A percentile compares a stretch with the other conserved stretches of the same genome.
phyloP scores from a whole-genome alignment of 1,284 basidiomycete genomes.

The Boletus semigastroideus region DNA sequence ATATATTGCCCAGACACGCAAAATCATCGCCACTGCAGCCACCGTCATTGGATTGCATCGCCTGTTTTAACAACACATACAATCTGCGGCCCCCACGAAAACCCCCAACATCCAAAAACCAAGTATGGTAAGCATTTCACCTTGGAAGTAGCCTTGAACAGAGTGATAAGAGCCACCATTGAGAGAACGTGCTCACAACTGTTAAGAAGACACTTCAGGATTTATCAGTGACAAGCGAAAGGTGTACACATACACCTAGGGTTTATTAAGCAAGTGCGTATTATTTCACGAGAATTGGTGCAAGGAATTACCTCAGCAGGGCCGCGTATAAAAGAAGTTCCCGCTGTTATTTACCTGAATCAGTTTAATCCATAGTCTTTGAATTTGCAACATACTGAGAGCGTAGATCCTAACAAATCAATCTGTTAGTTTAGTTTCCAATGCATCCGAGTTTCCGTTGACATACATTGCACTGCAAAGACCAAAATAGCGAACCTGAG shows the following conservation, averaged over 20 bases:
- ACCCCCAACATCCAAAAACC: not conserved
- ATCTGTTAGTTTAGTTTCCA: not conserved
- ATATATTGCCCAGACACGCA: too few species aligned
- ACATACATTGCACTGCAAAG: conserved; percentile 1
- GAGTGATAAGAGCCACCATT: not conserved
- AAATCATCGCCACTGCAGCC: too few species aligned
- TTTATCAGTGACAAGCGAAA: not conserved
- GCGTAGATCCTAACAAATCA: not conserved
- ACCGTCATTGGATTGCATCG: too few species aligned
- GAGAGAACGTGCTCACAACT: conserved; percentile 6
- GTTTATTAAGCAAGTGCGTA: not conserved
- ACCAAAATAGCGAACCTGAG: conserved; percentile 8
- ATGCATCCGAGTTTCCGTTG: not conserved
- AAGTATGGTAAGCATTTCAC: not conserved
- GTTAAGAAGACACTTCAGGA: not conserved
- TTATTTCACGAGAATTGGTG: not conserved
- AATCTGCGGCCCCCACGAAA: conserved; percentile 5
- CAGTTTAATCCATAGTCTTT: not conserved
- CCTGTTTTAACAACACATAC: conserved; percentile 1
- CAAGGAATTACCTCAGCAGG: not conserved
- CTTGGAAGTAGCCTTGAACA: not conserved
- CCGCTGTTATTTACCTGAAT: not conserved
- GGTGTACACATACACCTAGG: not conserved
- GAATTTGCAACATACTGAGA: not conserved
- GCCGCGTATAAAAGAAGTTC: too few species aligned